A percentile compares a stretch with the other conserved stretches of the same genome.
Evolutionary conservation across 2,329 filamentous ascomycete genomes (phyloP).

Genomic region (Trichoderma sp.): DNA sequence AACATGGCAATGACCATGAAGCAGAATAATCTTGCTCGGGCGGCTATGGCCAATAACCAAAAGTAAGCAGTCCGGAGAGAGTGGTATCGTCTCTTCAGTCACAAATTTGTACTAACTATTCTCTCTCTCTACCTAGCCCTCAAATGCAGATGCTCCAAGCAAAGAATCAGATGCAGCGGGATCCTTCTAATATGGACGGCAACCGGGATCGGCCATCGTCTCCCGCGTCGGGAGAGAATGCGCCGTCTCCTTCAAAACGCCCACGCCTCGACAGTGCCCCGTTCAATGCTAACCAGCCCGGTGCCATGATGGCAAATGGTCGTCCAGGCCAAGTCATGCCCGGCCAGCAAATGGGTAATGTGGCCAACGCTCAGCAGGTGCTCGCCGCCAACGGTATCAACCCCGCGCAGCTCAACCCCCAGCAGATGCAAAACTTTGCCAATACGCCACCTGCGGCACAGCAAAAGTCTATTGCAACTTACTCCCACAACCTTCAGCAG

Average conservation of each 20-base stretch:
- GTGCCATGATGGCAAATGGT: slow-evolving; percentile 71
- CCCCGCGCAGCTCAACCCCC: slow-evolving; percentile 68
- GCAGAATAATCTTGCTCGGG: slow-evolving; percentile 65
- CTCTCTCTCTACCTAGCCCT: slow-evolving; percentile 47
- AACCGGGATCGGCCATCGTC: slow-evolving; percentile 80
- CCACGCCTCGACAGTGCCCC: slow-evolving; percentile 71
- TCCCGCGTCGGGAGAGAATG: slow-evolving; percentile 80
- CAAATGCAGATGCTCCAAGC: slow-evolving; percentile 75
- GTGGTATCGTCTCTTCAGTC: background rate
- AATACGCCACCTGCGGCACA: slow-evolving; percentile 62
- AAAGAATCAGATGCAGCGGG: slow-evolving; percentile 82
- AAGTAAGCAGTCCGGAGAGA: slow-evolving; percentile 52
- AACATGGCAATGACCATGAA: slow-evolving; percentile 61
- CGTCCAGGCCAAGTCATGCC: slow-evolving; percentile 71
- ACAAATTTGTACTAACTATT: background rate
- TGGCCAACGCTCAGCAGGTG: slow-evolving; percentile 56
- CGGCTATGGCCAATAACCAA: slow-evolving; percentile 77
- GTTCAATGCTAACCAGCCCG: slow-evolving; percentile 70
- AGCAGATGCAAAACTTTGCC: slow-evolving; percentile 70
- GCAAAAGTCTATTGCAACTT: slow-evolving; percentile 83
- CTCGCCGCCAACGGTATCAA: slow-evolving; percentile 73
- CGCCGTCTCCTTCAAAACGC: slow-evolving; percentile 88
- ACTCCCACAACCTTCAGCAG: slow-evolving; percentile 80
- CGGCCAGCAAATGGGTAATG: slow-evolving; percentile 64
- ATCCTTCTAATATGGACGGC: slow-evolving; percentile 84